Conservation (phyloP, 140 eudicot genomes). For the Cichorium intybus region DNA sequence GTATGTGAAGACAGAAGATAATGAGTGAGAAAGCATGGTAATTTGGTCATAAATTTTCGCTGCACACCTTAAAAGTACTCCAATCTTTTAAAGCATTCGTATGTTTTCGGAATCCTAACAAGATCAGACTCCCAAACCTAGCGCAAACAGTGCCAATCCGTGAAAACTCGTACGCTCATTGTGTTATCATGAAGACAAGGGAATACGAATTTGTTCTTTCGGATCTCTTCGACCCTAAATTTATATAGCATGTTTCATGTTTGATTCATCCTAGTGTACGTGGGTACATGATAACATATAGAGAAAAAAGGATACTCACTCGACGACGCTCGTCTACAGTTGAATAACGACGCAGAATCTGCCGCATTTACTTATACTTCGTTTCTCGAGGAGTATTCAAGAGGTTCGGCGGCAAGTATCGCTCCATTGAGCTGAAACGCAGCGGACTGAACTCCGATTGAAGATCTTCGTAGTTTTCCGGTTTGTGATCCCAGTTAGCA, state of each 20-base stretch:
- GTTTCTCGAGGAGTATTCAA: conserved; percentile 49
- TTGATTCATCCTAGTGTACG: background rate
- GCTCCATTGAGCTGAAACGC: conserved; percentile 72
- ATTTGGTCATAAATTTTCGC: no score
- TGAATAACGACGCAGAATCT: conserved; percentile 63
- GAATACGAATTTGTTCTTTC: background rate
- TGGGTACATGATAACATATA: background rate
- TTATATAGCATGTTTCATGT: background rate
- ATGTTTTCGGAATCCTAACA: no score
- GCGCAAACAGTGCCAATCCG: no score
- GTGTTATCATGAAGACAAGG: background rate
- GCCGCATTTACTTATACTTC: conserved; percentile 60
- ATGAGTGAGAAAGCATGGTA: no score
- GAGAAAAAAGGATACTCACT: conserved; percentile 35
- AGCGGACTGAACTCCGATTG: conserved; percentile 61
- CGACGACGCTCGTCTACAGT: conserved; percentile 67
- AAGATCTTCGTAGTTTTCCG: conserved; percentile 71
- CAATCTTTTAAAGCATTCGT: no score
- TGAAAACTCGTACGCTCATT: background rate
- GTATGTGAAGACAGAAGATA: no score
- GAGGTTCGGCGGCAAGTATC: conserved; percentile 59
- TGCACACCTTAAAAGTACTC: no score
- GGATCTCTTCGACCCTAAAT: conserved; percentile 1
- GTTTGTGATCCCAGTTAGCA: conserved; percentile 59
- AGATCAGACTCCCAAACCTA: no score